phyloP scores from a whole-genome alignment of 2,329 filamentous ascomycete genomes.

The Neofusicoccum ribis region DNA sequence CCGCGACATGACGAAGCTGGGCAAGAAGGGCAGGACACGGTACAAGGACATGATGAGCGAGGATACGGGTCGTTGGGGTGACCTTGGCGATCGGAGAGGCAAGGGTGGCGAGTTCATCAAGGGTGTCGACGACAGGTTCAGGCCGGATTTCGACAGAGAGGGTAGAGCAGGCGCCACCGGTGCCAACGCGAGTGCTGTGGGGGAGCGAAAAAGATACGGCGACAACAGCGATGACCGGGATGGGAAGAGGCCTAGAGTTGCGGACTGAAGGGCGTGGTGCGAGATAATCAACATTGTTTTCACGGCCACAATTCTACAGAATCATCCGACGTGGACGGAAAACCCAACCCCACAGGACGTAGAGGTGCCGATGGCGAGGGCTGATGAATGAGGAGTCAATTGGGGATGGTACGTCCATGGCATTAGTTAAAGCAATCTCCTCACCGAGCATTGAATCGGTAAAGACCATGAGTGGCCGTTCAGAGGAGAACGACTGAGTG shows the following conservation, averaged over 20 bases:
- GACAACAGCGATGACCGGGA: conserved; percentile 42
- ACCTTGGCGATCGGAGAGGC: conserved; percentile 54
- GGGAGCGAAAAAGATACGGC: conserved; percentile 55
- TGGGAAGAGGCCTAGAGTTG: conserved; percentile 46
- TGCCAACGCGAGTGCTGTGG: conserved; percentile 70
- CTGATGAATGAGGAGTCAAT: too few species aligned
- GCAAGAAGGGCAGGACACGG: conserved; percentile 85
- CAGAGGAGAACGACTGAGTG: too few species aligned
- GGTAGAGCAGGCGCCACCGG: conserved; percentile 58
- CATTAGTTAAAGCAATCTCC: too few species aligned
- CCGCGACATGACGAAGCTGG: conserved; percentile 89
- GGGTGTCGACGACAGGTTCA: conserved; percentile 66
- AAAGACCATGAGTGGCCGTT: too few species aligned
- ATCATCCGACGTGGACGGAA: too few species aligned
- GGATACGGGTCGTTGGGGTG: conserved; percentile 87
- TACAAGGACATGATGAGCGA: conserved; percentile 87
- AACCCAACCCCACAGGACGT: too few species aligned
- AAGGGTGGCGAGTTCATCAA: conserved; percentile 35
- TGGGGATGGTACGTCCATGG: too few species aligned
- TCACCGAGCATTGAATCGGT: too few species aligned
- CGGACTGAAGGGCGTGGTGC: neutral
- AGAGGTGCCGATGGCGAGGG: too few species aligned
- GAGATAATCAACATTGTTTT: neutral
- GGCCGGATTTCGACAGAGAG: conserved; percentile 55
- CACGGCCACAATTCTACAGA: neutral